phyloP scores from a whole-genome alignment of 306 rosid genomes.

The Citrullus amarus region DNA sequence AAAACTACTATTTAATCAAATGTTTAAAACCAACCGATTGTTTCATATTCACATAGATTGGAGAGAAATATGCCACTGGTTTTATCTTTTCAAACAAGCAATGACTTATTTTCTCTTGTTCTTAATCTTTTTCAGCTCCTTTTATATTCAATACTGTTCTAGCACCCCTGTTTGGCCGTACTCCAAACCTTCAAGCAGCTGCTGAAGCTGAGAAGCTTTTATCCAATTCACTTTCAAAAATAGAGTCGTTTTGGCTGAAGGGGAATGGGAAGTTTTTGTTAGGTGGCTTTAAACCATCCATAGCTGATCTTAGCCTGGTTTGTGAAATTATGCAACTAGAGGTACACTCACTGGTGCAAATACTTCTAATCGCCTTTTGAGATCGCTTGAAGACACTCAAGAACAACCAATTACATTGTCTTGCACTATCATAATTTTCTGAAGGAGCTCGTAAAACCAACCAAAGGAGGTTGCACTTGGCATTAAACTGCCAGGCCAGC shows the following conservation, averaged over 20 bases:
- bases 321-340: conserved; percentile 77
- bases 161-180: conserved; percentile 53
- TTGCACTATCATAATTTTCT: background rate
- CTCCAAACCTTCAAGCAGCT: conserved; percentile 47
- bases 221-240: conserved; percentile 45
- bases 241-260: conserved; percentile 73
- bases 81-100: background rate
- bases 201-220: conserved; percentile 54
- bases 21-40: background rate
- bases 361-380: background rate
- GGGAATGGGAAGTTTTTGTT: conserved; percentile 52
- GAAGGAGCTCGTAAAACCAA: background rate
- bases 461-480: background rate
- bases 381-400: background rate
- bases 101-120: background rate
- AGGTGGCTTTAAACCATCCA: conserved; percentile 59
- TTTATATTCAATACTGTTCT: conserved; percentile 42
- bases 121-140: conserved; percentile 31
- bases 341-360: conserved; percentile 24
- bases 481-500: background rate
- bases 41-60: background rate
- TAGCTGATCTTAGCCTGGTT: conserved; percentile 71
- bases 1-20: too few relatives aligned
- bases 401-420: background rate
- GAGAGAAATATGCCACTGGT: background rate